Evolutionary conservation across 768 basidiomycete species (phyloP).

Genomic region (Podaxis sp.): DNA sequence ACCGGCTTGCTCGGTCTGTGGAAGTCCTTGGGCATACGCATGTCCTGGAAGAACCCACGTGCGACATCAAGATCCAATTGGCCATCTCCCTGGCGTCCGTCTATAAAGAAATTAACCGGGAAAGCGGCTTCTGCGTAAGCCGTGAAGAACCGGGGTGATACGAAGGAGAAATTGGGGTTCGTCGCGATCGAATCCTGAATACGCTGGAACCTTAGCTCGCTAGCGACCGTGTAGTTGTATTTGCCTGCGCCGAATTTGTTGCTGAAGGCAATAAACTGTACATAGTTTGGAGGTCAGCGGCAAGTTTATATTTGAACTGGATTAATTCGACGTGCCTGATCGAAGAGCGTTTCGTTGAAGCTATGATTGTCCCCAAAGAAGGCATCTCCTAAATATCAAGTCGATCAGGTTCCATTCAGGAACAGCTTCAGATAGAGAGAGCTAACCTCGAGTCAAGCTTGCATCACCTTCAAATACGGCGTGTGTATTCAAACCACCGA

Average conservation of each 20-base stretch:
- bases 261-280: conserved; percentile 20
- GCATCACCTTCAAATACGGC: conserved; percentile 19
- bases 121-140: conserved; percentile 22
- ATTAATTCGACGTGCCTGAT: conserved; percentile 13
- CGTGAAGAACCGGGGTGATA: conserved; percentile 21
- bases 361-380: conserved; percentile 23
- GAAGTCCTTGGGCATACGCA: conserved; percentile 21
- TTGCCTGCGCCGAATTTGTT: conserved; percentile 23
- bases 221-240: conserved; percentile 22
- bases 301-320: background rate
- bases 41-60: conserved; percentile 21
- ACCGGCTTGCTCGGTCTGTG: conserved; percentile 13
- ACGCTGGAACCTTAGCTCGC: conserved; percentile 18
- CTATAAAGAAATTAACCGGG: conserved; percentile 21
- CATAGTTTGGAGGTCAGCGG: background rate
- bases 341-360: conserved; percentile 22
- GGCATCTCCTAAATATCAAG: conserved; percentile 14
- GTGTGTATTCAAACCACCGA: conserved; percentile 21
- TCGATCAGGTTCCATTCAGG: background rate
- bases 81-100: conserved; percentile 16
- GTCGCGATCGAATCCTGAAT: conserved; percentile 23
- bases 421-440: background rate
- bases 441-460: conserved; percentile 17
- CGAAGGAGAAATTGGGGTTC: conserved; percentile 21
- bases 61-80: conserved; percentile 17